Evolutionary conservation across 2,329 filamentous ascomycete species (phyloP), one percentile per base, ranked within the genome.

Genomic region (Epichloe sibirici): DNA sequence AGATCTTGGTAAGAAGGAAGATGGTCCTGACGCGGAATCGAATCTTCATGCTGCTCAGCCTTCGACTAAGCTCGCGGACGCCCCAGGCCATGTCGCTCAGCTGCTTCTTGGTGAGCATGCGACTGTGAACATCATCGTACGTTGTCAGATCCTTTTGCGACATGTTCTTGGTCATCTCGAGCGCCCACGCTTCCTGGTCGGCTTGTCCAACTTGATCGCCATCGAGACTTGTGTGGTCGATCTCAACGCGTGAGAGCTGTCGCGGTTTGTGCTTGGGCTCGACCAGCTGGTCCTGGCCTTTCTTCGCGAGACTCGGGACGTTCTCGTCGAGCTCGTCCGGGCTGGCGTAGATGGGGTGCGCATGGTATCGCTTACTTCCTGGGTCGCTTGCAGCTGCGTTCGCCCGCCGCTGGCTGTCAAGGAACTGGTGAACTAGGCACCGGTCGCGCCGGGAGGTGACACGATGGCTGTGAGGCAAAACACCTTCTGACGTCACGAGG

Each of bases 81-180:
- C 91, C 90, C 82, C 91, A 90, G 0, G 91, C 90, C 91, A 98
- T 97, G 62, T 97, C 93, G 13, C 86, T 90, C 43, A 98, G 76
- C 68, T 98, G 89, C 66, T 88, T 90, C 73, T 97, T 97, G 1
- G 90, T 96, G 59, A 97, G 75, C 48, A 96, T 79, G n/a, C 91
- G 79, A 54, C 77, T 82, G 61, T 79, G 76, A 43, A 77, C 59
- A 8, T 68, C 64, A 28, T 67, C 64, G 53, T 67, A 56, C 43
- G 64, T 55, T 7, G 62, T 56, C 11, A 73, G 63, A 53, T 76
- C 70, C 40, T 69, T 55, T 51, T 72, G 69, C 2, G 72, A 71
- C 51, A 65, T 65, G 60, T 65, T 66, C 57, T 69, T 73, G 48
- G 66, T 66, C 61, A 80, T 74, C 52, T 72, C 66, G 8, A 66